A percentile compares a stretch with the other conserved stretches of the same genome.
phyloP scores from a whole-genome alignment of 257 asterid genomes.

The Solanum bulbocastanum region DNA sequence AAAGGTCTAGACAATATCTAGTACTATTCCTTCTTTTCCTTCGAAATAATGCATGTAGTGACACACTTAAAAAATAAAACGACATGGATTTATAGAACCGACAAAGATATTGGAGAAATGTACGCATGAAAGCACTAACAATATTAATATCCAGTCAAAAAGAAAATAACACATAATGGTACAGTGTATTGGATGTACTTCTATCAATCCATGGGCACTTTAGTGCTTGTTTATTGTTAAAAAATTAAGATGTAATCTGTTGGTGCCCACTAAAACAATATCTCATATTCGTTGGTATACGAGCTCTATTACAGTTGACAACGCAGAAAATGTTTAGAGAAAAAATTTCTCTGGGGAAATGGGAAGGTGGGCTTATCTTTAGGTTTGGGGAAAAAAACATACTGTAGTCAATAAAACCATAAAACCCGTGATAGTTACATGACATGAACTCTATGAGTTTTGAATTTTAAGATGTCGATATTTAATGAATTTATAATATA shows the following conservation, averaged over 20 bases:
- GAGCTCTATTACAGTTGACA: background rate
- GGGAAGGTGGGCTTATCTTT: background rate
- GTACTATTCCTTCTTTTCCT: background rate
- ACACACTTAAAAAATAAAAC: background rate
- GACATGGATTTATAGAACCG: background rate
- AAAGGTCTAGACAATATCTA: background rate
- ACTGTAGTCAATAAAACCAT: background rate
- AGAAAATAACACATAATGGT: background rate
- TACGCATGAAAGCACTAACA: background rate
- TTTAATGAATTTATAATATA: background rate
- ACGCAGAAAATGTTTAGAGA: background rate
- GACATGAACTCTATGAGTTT: background rate
- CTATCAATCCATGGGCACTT: background rate
- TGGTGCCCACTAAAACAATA: background rate
- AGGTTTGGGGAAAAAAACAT: background rate
- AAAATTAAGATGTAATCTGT: background rate
- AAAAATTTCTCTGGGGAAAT: background rate
- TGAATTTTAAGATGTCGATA: background rate
- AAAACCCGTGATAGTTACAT: background rate
- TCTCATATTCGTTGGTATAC: background rate
- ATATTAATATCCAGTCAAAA: background rate
- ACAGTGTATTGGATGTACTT: background rate
- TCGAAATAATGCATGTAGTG: background rate
- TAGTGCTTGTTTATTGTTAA: background rate
- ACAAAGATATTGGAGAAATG: background rate